Base-by-base conservation (phyloP, 192 early-diverging fungal species). In the Rhizoclosmatium globosum region DNA sequence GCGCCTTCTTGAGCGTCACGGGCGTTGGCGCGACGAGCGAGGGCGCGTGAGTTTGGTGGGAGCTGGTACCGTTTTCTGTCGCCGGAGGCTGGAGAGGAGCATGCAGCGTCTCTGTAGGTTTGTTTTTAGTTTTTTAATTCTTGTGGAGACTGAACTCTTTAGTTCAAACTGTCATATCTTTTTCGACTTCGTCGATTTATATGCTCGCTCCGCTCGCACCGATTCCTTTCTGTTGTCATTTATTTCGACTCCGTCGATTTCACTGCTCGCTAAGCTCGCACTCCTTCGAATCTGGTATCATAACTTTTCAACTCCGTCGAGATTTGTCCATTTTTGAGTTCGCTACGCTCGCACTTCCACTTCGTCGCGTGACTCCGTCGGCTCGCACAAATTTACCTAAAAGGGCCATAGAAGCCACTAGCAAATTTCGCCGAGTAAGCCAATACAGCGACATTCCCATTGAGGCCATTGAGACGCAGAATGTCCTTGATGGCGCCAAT, bases 391-490 rank as follows among this genome's bases (percentile, higher is more conserved):
- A 31, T 31, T 23, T 64, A 89, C 85, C 97, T 90, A 91, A 99
- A 99, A 1, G 98, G 98, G 0, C 98, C 98, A 82, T 99, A 99
- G 82, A 98, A 97, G 1, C 87, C 89, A 46, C 92, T 93, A 41
- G 98, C 94, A 84, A 97, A 99, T 84, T 99, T 99, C 45, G 98
- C 98, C 61, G 93, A 92, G 83, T 99, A 99, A n/a, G 91, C 90
- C 94, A 99, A 98, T 46, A 99, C 91, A 67, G 92, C 86, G 38
- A 95, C 94, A 81, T 91, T 92, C 81, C 93, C 89, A 21, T 90
- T 89, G 17, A 95, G 81, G 1, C 94, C 94, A 70, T 91, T 90
- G 19, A 88, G 86, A 3, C 94, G 82, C 43, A 99, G 85, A 0
- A 86, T 88, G 81, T 95, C 82, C 87, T 99, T 99, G 85, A 99